A percentile compares a stretch with the other conserved stretches of the same genome.
Conservation (phyloP, 331 rosid genomes). For the Acacia pycnantha region DNA sequence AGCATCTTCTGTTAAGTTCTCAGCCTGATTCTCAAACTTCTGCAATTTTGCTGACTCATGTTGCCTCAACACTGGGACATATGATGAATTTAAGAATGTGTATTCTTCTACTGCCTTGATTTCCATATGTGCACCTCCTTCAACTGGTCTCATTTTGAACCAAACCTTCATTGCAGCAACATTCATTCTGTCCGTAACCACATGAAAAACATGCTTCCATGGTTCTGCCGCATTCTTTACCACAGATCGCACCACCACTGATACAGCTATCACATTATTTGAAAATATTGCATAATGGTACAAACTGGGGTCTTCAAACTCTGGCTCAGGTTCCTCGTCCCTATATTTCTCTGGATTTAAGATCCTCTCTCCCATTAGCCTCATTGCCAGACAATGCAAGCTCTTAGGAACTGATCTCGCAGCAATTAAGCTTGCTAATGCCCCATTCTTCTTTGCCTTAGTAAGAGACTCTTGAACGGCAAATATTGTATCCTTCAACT, state of each 20-base stretch:
- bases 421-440: conserved; percentile 83
- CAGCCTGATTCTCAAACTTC: conserved; percentile 53
- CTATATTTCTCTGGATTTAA: conserved; percentile 75
- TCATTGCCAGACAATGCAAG: conserved; percentile 97
- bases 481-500: conserved; percentile 93
- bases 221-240: conserved; percentile 91
- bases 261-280: conserved; percentile 88
- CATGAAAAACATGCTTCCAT: conserved; percentile 91
- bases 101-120: conserved; percentile 82
- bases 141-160: conserved; percentile 95
- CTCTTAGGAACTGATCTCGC: conserved; percentile 91
- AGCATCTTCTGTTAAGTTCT: conserved; percentile 50
- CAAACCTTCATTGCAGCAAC: conserved; percentile 98
- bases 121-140: conserved; percentile 82
- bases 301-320: conserved; percentile 88
- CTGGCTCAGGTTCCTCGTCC: conserved; percentile 72
- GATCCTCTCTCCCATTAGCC: conserved; percentile 87
- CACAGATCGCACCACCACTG: conserved; percentile 91
- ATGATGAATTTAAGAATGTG: conserved; percentile 77
- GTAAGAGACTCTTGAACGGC: conserved; percentile 84
- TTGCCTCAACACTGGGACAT: conserved; percentile 79
- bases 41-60: conserved; percentile 57
- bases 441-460: conserved; percentile 96
- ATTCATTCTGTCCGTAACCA: conserved; percentile 93
- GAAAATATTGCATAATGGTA: conserved; percentile 98